Conservation (phyloP, 2,329 filamentous ascomycete genomes). For the Byssoonygena ceratinophila region DNA sequence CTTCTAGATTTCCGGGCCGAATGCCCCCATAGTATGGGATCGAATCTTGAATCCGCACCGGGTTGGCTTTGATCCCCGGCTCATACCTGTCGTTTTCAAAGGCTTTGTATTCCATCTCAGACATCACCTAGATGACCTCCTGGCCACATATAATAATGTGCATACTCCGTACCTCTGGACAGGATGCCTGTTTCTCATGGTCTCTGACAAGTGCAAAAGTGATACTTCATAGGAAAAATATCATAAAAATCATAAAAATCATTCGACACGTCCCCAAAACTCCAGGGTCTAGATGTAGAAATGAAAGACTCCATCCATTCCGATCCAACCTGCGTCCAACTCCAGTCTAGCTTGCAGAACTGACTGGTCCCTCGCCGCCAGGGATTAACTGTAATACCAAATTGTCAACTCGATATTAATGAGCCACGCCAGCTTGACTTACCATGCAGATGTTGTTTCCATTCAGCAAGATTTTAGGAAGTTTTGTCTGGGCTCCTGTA, state of each 20-base stretch:
- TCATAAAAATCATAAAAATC: slow-evolving; percentile 1
- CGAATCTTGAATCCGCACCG: too few species aligned
- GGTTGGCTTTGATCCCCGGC: too few species aligned
- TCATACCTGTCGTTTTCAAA: too few species aligned
- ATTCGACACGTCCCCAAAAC: slow-evolving; percentile 3
- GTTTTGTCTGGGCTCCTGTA: slow-evolving; percentile 72
- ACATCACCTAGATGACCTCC: too few species aligned
- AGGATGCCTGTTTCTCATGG: not conserved
- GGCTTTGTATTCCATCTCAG: too few species aligned
- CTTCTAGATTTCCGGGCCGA: too few species aligned
- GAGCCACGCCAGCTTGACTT: slow-evolving; percentile 24
- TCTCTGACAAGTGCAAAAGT: not conserved
- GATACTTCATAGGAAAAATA: not conserved
- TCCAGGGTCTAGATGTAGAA: slow-evolving; percentile 1
- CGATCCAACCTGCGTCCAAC: not conserved
- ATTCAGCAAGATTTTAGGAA: slow-evolving; percentile 90
- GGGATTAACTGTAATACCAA: slow-evolving; percentile 54
- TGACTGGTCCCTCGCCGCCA: slow-evolving; percentile 59
- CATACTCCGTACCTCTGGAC: too few species aligned
- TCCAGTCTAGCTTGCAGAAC: slow-evolving; percentile 4
- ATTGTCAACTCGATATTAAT: not conserved
- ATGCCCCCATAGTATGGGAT: too few species aligned
- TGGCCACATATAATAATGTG: too few species aligned
- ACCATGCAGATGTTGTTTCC: slow-evolving; percentile 99
- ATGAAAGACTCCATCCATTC: not conserved